These are phyloP conservation scores for Globomyces pollinis-pini DNA, from an alignment of 192 early-diverging fungal species.

Conservation along the genomic window DNA sequence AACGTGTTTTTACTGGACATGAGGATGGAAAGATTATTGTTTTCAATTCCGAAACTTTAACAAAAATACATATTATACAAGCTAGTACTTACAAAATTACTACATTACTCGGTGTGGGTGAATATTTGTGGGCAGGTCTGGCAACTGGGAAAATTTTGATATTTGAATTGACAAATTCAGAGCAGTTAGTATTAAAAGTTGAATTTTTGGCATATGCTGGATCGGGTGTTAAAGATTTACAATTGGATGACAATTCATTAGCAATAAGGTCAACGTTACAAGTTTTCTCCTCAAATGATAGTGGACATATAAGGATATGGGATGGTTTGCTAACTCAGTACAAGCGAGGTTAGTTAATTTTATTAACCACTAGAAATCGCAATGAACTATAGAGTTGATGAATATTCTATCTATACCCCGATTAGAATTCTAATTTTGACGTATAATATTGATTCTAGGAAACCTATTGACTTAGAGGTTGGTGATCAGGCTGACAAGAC, in stretches of 20 bases:
- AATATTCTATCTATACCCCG: slow-evolving; percentile 58
- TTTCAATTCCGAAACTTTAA: slow-evolving; percentile 47
- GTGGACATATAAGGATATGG: slow-evolving; percentile 65
- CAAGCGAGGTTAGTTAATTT: slow-evolving; percentile 35
- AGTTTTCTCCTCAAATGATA: slow-evolving; percentile 52
- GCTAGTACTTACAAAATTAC: slow-evolving; percentile 62
- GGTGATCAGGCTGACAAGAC: slow-evolving; percentile 40
- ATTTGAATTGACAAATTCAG: slow-evolving; percentile 40
- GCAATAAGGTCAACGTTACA: slow-evolving; percentile 36
- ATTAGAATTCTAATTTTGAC: slow-evolving; percentile 73
- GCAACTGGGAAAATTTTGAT: slow-evolving; percentile 71
- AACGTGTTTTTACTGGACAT: slow-evolving; percentile 58
- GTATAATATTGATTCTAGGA: slow-evolving; percentile 90
- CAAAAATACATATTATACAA: slow-evolving; percentile 35
- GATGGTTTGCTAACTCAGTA: slow-evolving; percentile 66
- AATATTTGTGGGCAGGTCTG: slow-evolving; percentile 70
- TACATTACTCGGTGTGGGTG: slow-evolving; percentile 49
- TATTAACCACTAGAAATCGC: neutral
- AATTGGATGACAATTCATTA: slow-evolving; percentile 53
- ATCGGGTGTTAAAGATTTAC: slow-evolving; percentile 36
- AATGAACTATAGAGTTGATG: slow-evolving; percentile 30
- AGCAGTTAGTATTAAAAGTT: slow-evolving; percentile 50
- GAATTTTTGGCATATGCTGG: slow-evolving; percentile 60
- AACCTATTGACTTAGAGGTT: slow-evolving; percentile 68
- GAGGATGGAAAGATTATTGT: slow-evolving; percentile 73